These are phyloP conservation scores for Crucibulum laeve DNA, from an alignment of 768 basidiomycete genomes.

Conservation along the genomic window DNA sequence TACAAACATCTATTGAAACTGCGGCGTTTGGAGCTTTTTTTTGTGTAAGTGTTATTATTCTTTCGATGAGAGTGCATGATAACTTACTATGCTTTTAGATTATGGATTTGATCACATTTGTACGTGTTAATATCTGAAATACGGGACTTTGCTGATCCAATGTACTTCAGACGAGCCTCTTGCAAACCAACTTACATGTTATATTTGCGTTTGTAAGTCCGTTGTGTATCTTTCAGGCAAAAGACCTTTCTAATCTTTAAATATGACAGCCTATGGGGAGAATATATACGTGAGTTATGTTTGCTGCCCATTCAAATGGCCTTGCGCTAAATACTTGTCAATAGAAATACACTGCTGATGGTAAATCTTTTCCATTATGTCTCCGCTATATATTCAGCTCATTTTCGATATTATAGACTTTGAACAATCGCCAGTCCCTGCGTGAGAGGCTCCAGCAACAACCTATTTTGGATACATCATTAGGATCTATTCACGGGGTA, in stretches of 20 bases:
- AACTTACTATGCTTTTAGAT: no score
- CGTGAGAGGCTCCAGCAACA: conserved; percentile 16
- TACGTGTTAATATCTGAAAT: conserved; percentile 4
- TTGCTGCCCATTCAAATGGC: neutral
- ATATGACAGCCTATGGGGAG: conserved; percentile 19
- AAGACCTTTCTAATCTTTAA: neutral
- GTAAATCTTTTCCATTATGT: conserved; percentile 5
- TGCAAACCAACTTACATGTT: conserved; percentile 22
- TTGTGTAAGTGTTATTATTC: conserved; percentile 17
- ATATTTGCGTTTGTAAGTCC: conserved; percentile 25
- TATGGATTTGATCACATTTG: conserved; percentile 23
- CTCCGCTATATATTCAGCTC: neutral
- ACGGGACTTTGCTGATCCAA: neutral
- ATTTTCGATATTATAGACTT: conserved; percentile 11
- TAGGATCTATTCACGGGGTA: no score
- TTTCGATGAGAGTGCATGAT: no score
- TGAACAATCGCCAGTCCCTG: conserved; percentile 20
- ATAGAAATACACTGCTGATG: conserved; percentile 21
- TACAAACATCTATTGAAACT: conserved; percentile 22
- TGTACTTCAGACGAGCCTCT: conserved; percentile 13
- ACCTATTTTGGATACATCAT: no score
- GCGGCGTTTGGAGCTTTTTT: conserved; percentile 24
- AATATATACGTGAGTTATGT: conserved; percentile 21
- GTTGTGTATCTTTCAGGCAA: neutral
- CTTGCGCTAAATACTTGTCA: neutral